Evolutionary conservation across 2,329 filamentous ascomycete genomes (phyloP).

Genomic region (Dryadomyces quercus-mongolicae): DNA sequence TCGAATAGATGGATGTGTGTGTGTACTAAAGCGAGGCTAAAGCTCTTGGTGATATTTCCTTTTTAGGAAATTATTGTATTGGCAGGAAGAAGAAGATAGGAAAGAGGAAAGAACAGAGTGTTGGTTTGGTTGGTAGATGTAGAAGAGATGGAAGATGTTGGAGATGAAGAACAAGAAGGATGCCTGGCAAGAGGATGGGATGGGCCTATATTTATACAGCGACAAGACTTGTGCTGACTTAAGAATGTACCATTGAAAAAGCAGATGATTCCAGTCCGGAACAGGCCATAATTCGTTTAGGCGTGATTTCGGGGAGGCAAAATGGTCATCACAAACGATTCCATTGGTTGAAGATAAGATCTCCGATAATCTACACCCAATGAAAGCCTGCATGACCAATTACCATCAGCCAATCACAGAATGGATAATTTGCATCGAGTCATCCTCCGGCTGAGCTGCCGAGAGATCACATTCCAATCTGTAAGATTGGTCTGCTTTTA

Average conservation of each 20-base stretch:
- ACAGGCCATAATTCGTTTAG: slow-evolving; percentile 5
- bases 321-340: slow-evolving; percentile 3
- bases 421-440: background rate
- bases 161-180: background rate
- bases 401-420: background rate
- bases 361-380: slow-evolving; percentile 2
- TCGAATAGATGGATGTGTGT: background rate
- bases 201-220: background rate
- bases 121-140: background rate
- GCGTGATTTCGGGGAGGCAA: background rate
- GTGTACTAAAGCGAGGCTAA: background rate
- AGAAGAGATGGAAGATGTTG: background rate
- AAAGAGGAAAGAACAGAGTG: background rate
- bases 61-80: background rate
- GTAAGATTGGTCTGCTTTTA: too few relatives aligned
- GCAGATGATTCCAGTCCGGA: slow-evolving; percentile 2
- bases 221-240: background rate
- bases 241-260: background rate
- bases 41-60: background rate
- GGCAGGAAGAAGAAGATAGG: background rate
- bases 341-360: slow-evolving; percentile 7
- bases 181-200: background rate
- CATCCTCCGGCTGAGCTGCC: background rate
- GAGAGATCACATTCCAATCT: background rate
- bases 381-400: background rate